Evolutionary conservation across 1,139 yeast species (phyloP), one percentile per base, ranked within the genome.

Genomic region (Pichia kudriavzevii): DNA sequence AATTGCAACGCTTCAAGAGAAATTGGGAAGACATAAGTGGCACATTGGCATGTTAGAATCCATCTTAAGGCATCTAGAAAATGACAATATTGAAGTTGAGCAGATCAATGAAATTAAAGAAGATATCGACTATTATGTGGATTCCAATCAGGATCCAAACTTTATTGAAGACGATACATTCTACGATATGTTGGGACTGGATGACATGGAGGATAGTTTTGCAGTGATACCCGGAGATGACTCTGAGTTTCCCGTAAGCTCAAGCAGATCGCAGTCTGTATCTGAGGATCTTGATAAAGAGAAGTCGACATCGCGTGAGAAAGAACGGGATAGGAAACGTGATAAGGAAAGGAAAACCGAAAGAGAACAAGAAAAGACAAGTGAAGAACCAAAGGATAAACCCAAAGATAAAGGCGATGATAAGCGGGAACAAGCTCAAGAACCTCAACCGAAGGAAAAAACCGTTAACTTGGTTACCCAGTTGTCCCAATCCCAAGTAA

Each of bases 161-260:
- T 93, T 87, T 58, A 83, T 91, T 17, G 97, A 91, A 53, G 95
- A 91, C 58, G 97, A 91, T 50, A 91, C 87, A 23, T 76, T 91
- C 45, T 91, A 91, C 56, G 97, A 91, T 48, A 87, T 78, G 40
- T 69, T 91, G 46, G 91, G 83, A 36, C 69, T 85, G 34, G 85
- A 75, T 38, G 85, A 79, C 30, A 75, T 72, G 27, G 81, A 74
- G 32, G 76, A 72, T 35, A 66, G 65, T 46, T 63, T 49, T 44
- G 49, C 47, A 7, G 65, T 63, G 34, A 78, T 75, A 18, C 63
- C 64, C 19, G 66, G 66, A 38, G 74, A 69, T 38, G 72, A 64
- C 21, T 62, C 31, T 7, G 41, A 34, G 7, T 9, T 28, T 9
- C 26, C 21, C 2, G 23, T 5, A 22, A 31, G 5, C 12, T 11